Conservation (phyloP, 768 basidiomycete genomes). For the Leccinum obscurum region DNA sequence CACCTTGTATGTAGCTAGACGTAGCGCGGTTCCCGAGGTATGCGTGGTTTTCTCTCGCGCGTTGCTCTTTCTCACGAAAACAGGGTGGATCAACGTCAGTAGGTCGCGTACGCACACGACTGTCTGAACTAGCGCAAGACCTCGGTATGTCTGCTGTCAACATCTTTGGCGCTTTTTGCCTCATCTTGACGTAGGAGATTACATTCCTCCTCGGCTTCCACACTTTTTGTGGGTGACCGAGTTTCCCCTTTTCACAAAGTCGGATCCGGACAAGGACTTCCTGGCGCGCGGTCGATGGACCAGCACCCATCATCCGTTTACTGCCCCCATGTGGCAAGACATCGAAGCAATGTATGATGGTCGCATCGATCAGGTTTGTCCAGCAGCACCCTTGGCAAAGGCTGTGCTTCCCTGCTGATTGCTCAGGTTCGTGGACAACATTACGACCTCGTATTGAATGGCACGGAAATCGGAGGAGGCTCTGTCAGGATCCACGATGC, state of each 20-base stretch:
- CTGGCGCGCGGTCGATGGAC: slow-evolving; percentile 88
- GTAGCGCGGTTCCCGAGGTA: slow-evolving; percentile 55
- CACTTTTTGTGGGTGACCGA: slow-evolving; percentile 96
- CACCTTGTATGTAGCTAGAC: slow-evolving; percentile 57
- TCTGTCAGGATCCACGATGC: slow-evolving; percentile 93
- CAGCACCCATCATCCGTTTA: slow-evolving; percentile 94
- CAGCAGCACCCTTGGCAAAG: background rate
- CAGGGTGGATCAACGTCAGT: slow-evolving; percentile 88
- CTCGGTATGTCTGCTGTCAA: slow-evolving; percentile 47
- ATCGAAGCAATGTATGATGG: slow-evolving; percentile 74
- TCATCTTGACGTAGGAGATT: slow-evolving; percentile 47
- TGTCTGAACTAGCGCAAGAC: slow-evolving; percentile 65
- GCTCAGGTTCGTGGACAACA: slow-evolving; percentile 88
- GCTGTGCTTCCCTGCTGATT: background rate
- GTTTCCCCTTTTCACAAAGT: slow-evolving; percentile 88
- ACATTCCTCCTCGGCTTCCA: slow-evolving; percentile 54
- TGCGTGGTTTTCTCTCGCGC: slow-evolving; percentile 17
- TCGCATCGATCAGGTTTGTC: slow-evolving; percentile 54
- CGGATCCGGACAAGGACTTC: slow-evolving; percentile 86
- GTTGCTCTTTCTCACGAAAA: slow-evolving; percentile 21
- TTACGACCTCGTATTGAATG: slow-evolving; percentile 94
- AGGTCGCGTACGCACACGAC: slow-evolving; percentile 64
- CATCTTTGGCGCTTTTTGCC: background rate
- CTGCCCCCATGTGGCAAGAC: slow-evolving; percentile 93
- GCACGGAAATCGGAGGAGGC: slow-evolving; percentile 91